Evolutionary conservation across 73 alveolate species (phyloP).

Genomic region (Uronychia binucleata): DNA sequence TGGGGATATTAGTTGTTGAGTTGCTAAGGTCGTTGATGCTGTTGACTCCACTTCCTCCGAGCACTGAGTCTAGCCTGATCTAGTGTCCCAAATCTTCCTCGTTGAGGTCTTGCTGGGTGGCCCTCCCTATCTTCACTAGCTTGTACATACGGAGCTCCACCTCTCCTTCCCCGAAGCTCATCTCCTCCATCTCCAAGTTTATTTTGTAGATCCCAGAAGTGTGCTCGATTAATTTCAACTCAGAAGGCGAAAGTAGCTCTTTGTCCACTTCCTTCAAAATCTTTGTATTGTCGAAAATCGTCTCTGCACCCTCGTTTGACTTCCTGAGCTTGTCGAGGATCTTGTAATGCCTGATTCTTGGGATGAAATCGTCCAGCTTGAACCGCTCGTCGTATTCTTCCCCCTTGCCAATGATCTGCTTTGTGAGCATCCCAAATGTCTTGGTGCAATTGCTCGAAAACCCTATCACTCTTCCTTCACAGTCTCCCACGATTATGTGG

Average conservation of each 20-base stretch:
- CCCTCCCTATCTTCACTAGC: background rate
- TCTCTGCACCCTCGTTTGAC: background rate
- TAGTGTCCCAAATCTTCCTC: background rate
- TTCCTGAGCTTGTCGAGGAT: background rate
- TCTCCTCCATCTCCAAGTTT: background rate
- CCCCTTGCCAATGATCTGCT: background rate
- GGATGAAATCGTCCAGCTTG: background rate
- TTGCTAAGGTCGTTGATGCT: no score
- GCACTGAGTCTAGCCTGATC: background rate
- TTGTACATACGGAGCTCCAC: background rate
- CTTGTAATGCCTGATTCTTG: background rate
- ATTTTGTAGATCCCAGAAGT: background rate
- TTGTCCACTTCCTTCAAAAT: background rate
- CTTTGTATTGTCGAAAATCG: background rate
- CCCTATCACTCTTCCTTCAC: slow-evolving; percentile 13
- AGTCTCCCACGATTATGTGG: slow-evolving; percentile 17
- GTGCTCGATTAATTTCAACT: background rate
- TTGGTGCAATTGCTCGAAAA: background rate
- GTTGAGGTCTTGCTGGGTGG: background rate
- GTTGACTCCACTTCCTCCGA: background rate
- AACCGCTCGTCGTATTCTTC: background rate
- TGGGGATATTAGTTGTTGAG: no score
- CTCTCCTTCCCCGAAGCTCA: background rate
- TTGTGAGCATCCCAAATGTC: background rate
- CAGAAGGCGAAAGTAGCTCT: background rate